These are phyloP conservation scores for Chlamydomonas reinhardtii DNA, from an alignment of 163 green algal genomes.

Conservation along the genomic window DNA sequence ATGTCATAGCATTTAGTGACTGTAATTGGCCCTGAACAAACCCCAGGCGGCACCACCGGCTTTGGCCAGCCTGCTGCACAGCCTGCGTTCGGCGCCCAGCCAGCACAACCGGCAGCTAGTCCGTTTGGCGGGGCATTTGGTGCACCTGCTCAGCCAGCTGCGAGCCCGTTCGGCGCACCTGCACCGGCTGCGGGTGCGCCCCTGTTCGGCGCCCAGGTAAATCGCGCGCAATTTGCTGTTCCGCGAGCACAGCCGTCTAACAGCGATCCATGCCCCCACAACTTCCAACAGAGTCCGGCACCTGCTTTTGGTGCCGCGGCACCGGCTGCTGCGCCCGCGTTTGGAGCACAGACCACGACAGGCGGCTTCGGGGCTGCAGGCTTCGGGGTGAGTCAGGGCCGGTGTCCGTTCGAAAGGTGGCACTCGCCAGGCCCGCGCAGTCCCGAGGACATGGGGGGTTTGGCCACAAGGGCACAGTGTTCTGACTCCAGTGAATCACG, in stretches of 20 bases:
- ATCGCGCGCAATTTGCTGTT: not conserved
- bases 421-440: not conserved
- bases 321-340: slow-evolving; percentile 22
- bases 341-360: slow-evolving; percentile 2
- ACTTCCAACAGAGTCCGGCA: slow-evolving; percentile 2
- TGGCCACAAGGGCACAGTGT: no score
- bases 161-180: no score
- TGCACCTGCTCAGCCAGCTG: no score
- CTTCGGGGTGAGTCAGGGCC: slow-evolving; percentile 28
- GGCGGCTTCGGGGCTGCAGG: slow-evolving; percentile 30
- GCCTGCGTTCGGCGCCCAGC: slow-evolving; percentile 28
- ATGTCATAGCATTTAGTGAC: not conserved
- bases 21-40: not conserved
- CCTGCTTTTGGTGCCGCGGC: slow-evolving; percentile 33
- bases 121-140: slow-evolving; percentile 15
- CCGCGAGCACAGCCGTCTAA: not conserved
- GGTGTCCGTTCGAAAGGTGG: not conserved
- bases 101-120: slow-evolving; percentile 21
- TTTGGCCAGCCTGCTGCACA: slow-evolving; percentile 44
- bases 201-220: slow-evolving; percentile 44
- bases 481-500: no score
- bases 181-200: not conserved
- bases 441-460: no score
- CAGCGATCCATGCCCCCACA: not conserved
- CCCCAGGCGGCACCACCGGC: not conserved